Evolutionary conservation across 169 alveolate genomes (phyloP).

Genomic region (Plasmodium inui): DNA sequence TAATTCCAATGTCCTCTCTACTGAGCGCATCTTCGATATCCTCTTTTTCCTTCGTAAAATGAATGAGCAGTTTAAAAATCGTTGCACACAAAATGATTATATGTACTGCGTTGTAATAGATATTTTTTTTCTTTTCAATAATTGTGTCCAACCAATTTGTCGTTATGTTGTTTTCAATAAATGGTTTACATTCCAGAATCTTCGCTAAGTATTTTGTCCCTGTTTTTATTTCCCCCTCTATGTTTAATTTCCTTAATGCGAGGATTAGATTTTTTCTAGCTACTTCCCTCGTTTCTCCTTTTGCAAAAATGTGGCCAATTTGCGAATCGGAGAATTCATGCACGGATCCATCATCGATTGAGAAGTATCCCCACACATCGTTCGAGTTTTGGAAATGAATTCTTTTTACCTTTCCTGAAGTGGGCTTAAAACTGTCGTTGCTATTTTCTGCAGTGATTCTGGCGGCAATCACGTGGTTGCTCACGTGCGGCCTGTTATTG

Average conservation of each 20-base stretch:
- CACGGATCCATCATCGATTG: conserved; percentile 87
- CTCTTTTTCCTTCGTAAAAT: conserved; percentile 64
- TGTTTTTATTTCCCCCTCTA: conserved; percentile 87
- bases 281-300: conserved; percentile 85
- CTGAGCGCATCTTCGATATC: conserved; percentile 11
- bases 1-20: conserved; percentile 69
- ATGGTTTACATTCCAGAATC: conserved; percentile 83
- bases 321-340: conserved; percentile 92
- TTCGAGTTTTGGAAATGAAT: conserved; percentile 82
- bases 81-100: conserved; percentile 70
- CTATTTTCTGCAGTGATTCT: conserved; percentile 92
- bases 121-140: conserved; percentile 39
- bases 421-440: conserved; percentile 90
- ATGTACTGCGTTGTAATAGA: conserved; percentile 42
- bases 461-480: conserved; percentile 86
- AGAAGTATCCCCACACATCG: conserved; percentile 89
- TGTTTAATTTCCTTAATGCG: conserved; percentile 82
- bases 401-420: conserved; percentile 84
- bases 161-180: conserved; percentile 75
- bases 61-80: conserved; percentile 28
- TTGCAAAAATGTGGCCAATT: conserved; percentile 91
- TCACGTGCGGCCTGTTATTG: conserved; percentile 49
- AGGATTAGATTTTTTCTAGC: conserved; percentile 83
- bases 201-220: conserved; percentile 81
- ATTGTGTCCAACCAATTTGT: conserved; percentile 73